Percentiles rank a stretch among this genome's conserved stretches.
Conservation (phyloP, 345 rosid species). For the Linum trigynum region DNA sequence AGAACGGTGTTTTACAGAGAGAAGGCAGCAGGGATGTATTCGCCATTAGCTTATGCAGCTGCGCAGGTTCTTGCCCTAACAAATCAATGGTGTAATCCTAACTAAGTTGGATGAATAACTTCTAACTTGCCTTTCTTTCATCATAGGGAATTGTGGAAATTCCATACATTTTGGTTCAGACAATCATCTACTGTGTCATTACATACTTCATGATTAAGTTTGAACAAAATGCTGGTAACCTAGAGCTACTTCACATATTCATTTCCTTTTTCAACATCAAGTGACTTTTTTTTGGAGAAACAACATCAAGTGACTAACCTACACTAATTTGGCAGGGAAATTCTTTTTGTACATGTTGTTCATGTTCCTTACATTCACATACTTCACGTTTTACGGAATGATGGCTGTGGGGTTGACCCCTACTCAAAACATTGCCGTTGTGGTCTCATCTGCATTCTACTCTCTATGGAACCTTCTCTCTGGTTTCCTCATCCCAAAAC, state of each 20-base stretch:
- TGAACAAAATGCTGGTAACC: slow-evolving; percentile 63
- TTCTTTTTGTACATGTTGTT: slow-evolving; percentile 57
- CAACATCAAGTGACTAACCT: not conserved
- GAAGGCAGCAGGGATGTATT: slow-evolving; percentile 81
- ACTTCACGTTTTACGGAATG: slow-evolving; percentile 84
- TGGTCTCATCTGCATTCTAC: slow-evolving; percentile 80
- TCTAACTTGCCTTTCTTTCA: not conserved
- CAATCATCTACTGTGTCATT: slow-evolving; percentile 62
- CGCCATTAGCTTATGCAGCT: slow-evolving; percentile 62
- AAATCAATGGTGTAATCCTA: not conserved
- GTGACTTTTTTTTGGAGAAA: not conserved
- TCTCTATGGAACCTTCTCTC: slow-evolving; percentile 88
- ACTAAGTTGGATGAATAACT: not conserved
- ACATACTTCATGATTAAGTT: slow-evolving; percentile 77
- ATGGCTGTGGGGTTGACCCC: slow-evolving; percentile 95
- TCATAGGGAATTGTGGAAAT: slow-evolving; percentile 78
- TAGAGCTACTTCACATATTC: not conserved
- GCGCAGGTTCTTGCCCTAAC: slow-evolving; percentile 48
- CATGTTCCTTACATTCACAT: slow-evolving; percentile 89
- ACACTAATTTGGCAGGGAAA: slow-evolving; percentile 43
- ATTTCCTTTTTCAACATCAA: not conserved
- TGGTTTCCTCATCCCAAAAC: slow-evolving; percentile 71
- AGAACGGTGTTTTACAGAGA: slow-evolving; percentile 89
- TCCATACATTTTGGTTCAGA: slow-evolving; percentile 65
- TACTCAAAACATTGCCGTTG: slow-evolving; percentile 62